phyloP scores from a whole-genome alignment of 257 asterid species.

The Nicotiana tomentosiformis region DNA sequence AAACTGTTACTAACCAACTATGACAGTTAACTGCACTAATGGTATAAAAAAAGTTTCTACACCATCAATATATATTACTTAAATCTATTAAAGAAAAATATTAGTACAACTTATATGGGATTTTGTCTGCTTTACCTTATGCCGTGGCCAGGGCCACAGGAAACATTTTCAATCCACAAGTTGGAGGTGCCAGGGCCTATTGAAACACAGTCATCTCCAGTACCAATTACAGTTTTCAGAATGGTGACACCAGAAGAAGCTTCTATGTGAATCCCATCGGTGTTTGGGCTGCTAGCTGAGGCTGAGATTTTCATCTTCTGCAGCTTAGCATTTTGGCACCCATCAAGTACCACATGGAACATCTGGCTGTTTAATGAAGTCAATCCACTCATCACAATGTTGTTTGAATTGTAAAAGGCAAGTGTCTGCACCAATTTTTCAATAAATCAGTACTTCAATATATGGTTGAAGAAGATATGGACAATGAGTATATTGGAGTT shows the following conservation, averaged over 20 bases:
- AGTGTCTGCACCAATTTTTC: background rate
- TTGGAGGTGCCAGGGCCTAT: constrained; percentile 11
- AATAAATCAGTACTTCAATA: background rate
- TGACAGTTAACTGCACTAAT: too few species aligned
- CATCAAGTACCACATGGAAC: constrained; percentile 9
- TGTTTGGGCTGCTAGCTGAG: constrained; percentile 10
- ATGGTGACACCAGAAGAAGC: constrained; percentile 1
- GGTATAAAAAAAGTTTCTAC: too few species aligned
- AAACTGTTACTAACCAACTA: too few species aligned
- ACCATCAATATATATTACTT: too few species aligned
- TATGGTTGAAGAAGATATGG: background rate
- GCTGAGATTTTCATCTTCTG: constrained; percentile 10
- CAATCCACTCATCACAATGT: background rate
- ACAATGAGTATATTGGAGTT: background rate
- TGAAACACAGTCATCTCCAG: constrained; percentile 3
- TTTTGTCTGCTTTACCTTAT: constrained; percentile 1
- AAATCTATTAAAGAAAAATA: too few species aligned
- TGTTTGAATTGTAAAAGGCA: constrained; percentile 14
- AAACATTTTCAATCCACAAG: constrained; percentile 11
- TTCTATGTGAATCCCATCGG: constrained; percentile 9
- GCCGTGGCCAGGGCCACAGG: constrained; percentile 9
- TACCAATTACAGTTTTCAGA: background rate
- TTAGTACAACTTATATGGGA: too few species aligned
- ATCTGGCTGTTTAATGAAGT: constrained; percentile 14
- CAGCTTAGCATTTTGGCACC: constrained; percentile 2